These are phyloP conservation scores for Chlorociboria aeruginascens DNA, from an alignment of 495 filamentous ascomycete species.

Conservation along the genomic window DNA sequence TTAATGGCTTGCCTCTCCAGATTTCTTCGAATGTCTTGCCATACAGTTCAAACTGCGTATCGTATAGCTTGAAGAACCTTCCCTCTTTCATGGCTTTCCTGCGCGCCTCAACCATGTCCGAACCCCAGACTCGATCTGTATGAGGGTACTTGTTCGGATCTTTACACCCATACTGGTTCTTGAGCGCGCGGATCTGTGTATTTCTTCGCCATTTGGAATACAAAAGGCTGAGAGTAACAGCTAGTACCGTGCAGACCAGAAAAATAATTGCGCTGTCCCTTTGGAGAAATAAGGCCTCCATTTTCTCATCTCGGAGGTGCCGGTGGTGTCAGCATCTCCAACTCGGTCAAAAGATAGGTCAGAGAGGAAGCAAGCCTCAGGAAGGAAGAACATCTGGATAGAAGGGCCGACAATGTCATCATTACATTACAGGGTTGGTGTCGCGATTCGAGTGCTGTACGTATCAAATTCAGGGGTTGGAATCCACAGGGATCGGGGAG, in stretches of 20 bases:
- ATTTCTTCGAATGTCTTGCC: constrained; percentile 1
- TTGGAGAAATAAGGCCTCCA: not conserved
- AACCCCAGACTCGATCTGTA: not conserved
- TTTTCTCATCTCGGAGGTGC: not conserved
- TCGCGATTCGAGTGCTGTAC: no score
- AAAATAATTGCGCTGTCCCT: not conserved
- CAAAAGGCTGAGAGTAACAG: not conserved
- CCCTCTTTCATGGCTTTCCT: not conserved
- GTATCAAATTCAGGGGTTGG: no score
- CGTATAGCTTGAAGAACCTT: not conserved
- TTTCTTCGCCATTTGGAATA: not conserved
- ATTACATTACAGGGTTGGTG: no score
- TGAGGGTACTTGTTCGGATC: not conserved
- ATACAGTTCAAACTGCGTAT: not conserved
- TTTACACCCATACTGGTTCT: not conserved
- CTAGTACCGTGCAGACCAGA: not conserved
- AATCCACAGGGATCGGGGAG: no score
- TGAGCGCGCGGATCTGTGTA: not conserved
- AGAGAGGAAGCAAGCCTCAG: no score
- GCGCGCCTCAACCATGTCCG: not conserved
- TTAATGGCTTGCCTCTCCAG: not conserved
- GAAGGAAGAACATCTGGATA: no score
- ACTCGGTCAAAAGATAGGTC: no score
- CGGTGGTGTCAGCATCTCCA: no score
- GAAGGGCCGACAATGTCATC: no score